These are phyloP conservation scores for Fusarium solani-melongenae DNA, from an alignment of 2,329 filamentous ascomycete species.

Conservation along the genomic window DNA sequence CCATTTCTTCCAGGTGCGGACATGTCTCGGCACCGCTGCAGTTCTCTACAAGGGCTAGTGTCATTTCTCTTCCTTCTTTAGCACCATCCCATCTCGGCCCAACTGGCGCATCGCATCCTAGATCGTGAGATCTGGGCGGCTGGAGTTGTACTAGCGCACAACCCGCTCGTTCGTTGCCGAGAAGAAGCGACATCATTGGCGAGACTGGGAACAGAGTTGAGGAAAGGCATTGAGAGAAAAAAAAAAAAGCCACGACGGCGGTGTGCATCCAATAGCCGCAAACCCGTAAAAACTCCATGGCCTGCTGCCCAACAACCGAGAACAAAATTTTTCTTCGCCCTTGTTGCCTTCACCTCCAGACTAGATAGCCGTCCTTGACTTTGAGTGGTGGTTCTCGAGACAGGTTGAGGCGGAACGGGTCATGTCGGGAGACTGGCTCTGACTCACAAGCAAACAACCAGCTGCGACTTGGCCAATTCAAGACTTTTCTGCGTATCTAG, in stretches of 20 bases:
- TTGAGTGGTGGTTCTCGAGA: slow-evolving; percentile 8
- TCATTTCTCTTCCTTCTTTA: slow-evolving; percentile 4
- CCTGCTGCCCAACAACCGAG: slow-evolving; percentile 14
- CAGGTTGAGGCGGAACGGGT: slow-evolving; percentile 11
- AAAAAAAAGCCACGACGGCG: slow-evolving; percentile 31
- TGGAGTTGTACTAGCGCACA: slow-evolving; percentile 33
- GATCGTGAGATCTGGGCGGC: slow-evolving; percentile 40
- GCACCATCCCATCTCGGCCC: slow-evolving; percentile 28
- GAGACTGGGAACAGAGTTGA: slow-evolving; percentile 10
- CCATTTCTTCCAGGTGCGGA: slow-evolving; percentile 13
- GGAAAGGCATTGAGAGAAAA: background rate
- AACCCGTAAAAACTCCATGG: slow-evolving; percentile 28
- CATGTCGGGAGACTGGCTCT: slow-evolving; percentile 7
- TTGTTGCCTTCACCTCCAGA: slow-evolving; percentile 12
- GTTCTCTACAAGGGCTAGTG: slow-evolving; percentile 25
- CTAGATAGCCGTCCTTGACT: slow-evolving; percentile 21
- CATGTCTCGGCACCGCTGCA: slow-evolving; percentile 33
- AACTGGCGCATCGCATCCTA: slow-evolving; percentile 33
- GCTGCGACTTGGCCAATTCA: background rate
- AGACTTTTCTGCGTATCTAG: background rate
- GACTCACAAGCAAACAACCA: slow-evolving; percentile 3
- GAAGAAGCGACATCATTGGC: slow-evolving; percentile 24
- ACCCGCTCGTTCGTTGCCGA: slow-evolving; percentile 30
- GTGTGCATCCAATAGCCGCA: slow-evolving; percentile 28
- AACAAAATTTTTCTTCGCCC: background rate